Evolutionary conservation across 2,329 filamentous ascomycete genomes (phyloP), one percentile per base, ranked within the genome.

Genomic region (Diaporthe citri): DNA sequence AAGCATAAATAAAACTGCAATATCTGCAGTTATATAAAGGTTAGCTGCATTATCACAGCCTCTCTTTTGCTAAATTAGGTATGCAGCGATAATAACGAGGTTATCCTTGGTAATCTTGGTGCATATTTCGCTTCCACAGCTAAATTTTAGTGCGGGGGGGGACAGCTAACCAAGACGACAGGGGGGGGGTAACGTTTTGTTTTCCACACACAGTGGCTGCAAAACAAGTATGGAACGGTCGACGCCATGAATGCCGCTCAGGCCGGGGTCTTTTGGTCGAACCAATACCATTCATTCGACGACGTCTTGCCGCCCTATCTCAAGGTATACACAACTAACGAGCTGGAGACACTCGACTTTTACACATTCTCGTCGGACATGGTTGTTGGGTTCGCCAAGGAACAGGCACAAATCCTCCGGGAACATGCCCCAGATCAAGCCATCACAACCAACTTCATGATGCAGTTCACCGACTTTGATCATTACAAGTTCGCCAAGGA

Each of bases 361-460:
- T 79, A 78, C 72, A 77, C 74, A 8, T 79, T 79, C 51, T 77
- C 75, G 20, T 79, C 78, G 4, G 78, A 79, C 66, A 79, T 79
- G 78, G 75, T 79, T 25, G 77, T 76, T 36, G 78, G 79, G 10
- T 79, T 79, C 39, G 77, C 78, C n/a, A 72, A 76, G 67, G 78
- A 79, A 72, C 78, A 79, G 56, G 71, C 77, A 7, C 66, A n/a
- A 36, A 78, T 79, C 20, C 52, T 79, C 9, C 71, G 77, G 31
- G n/a, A 75, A 66, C 66, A 77, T 43, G 76, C 77, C 5, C 78
- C 78, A 28, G 57, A 10, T 10, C 76, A 79, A 12, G 77, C 77
- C 22, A n/a, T 79, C 56, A 79, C 78, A 3, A 78, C 77, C 20
- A 79, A 79, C 67, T 76, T 79, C 39, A 74, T 74, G 77, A 74